phyloP scores from a whole-genome alignment of 2,329 filamentous ascomycete species.

The Aaosphaeria pasadenensis region DNA sequence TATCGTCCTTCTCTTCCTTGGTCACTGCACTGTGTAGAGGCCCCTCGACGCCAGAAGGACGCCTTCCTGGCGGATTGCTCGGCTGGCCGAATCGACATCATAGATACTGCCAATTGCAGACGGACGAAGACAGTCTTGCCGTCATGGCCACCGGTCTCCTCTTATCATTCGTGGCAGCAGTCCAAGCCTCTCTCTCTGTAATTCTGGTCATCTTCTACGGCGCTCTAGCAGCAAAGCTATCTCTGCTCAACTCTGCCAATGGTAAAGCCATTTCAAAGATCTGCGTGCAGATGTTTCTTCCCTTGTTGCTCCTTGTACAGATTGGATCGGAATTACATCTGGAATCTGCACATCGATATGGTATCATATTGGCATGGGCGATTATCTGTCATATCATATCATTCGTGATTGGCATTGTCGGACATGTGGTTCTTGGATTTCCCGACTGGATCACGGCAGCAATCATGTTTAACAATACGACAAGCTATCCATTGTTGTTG shows the following conservation, averaged over 20 bases:
- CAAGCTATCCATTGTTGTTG: slow-evolving; percentile 49
- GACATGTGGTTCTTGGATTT: slow-evolving; percentile 45
- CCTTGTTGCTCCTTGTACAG: slow-evolving; percentile 51
- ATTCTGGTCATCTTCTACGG: slow-evolving; percentile 53
- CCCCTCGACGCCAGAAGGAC: too few relatives aligned
- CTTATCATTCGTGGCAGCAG: slow-evolving; percentile 48
- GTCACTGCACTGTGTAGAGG: background rate
- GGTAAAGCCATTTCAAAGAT: slow-evolving; percentile 53
- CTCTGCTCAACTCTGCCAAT: slow-evolving; percentile 45
- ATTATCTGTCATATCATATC: slow-evolving; percentile 48
- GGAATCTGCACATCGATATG: slow-evolving; percentile 46
- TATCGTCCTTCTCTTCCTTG: background rate
- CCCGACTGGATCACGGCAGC: slow-evolving; percentile 54
- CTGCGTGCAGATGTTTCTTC: slow-evolving; percentile 53
- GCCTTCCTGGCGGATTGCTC: too few relatives aligned
- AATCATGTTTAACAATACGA: slow-evolving; percentile 57
- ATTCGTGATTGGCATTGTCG: slow-evolving; percentile 44
- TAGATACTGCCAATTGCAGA: background rate
- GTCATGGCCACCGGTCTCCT: slow-evolving; percentile 12
- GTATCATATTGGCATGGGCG: slow-evolving; percentile 50
- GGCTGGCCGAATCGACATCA: background rate
- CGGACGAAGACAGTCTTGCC: background rate
- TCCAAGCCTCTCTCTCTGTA: slow-evolving; percentile 55
- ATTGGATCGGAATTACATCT: slow-evolving; percentile 50
- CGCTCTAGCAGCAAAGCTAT: slow-evolving; percentile 46